phyloP scores from a whole-genome alignment of 306 rosid genomes.

The Pterocarpus macrocarpus region DNA sequence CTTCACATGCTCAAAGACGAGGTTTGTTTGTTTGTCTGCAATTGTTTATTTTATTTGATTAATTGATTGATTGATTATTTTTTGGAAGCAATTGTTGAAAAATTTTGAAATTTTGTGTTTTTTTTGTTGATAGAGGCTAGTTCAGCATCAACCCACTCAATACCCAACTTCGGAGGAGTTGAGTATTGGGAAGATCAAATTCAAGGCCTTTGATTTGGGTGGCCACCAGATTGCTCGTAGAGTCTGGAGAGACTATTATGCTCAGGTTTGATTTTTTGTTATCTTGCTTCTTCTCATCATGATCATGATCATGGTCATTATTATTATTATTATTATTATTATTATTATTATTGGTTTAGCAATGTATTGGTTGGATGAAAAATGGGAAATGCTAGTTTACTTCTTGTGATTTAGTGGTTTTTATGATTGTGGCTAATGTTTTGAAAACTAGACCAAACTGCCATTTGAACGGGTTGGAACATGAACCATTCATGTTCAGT shows the following conservation, averaged over 20 bases:
- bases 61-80: neutral
- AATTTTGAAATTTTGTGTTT: neutral
- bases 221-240: constrained; percentile 79
- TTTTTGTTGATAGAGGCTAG: constrained; percentile 55
- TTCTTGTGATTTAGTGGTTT: neutral
- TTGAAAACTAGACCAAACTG: neutral
- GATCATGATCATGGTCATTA: too few species aligned
- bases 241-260: constrained; percentile 78
- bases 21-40: constrained; percentile 39
- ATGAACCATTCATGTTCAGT: neutral
- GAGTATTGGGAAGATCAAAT: constrained; percentile 68
- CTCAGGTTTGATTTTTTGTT: constrained; percentile 53
- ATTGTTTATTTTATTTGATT: neutral
- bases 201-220: constrained; percentile 80
- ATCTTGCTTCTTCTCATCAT: too few species aligned
- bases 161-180: constrained; percentile 76
- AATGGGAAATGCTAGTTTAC: neutral
- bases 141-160: constrained; percentile 75
- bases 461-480: neutral
- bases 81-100: neutral
- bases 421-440: neutral
- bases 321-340: neutral
- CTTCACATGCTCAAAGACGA: constrained; percentile 78
- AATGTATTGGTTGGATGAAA: neutral
- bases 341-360: neutral